Percentiles rank a stretch among this genome's conserved stretches.
Evolutionary conservation across 257 asterid species (phyloP).

Genomic region (Schizonepeta tenuifolia): DNA sequence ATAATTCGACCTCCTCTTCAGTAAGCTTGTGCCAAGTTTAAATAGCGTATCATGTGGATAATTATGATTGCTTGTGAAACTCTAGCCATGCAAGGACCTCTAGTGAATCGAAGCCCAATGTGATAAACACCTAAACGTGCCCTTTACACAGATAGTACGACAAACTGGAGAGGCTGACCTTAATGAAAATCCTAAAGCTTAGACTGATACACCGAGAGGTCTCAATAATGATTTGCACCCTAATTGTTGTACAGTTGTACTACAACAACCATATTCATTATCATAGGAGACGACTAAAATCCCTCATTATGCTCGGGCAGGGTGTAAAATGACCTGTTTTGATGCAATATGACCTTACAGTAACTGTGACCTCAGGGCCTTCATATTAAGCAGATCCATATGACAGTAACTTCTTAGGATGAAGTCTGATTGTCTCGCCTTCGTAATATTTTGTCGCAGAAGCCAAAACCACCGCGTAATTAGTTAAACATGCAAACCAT

Average conservation of each 20-base stretch:
- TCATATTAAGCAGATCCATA: background rate
- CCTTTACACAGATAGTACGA: background rate
- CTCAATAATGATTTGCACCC: background rate
- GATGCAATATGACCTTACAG: background rate
- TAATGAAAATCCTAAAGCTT: background rate
- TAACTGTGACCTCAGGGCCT: background rate
- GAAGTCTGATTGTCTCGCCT: background rate
- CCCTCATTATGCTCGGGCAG: background rate
- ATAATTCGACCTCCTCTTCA: background rate
- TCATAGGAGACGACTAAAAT: background rate
- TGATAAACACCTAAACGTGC: background rate
- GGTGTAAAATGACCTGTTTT: background rate
- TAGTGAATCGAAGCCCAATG: conserved; percentile 1
- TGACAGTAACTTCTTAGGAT: background rate
- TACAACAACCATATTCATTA: conserved; percentile 16
- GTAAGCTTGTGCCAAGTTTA: background rate
- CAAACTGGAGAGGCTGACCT: background rate
- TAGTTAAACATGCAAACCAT: background rate
- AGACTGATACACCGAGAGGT: background rate
- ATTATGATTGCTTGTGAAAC: background rate
- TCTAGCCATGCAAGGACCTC: conserved; percentile 10
- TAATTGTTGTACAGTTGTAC: background rate
- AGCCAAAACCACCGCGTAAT: background rate
- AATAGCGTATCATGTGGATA: background rate
- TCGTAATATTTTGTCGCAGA: background rate